Evolutionary conservation across 2,329 filamentous ascomycete species (phyloP).

Genomic region (Fusarium cyanostomum): DNA sequence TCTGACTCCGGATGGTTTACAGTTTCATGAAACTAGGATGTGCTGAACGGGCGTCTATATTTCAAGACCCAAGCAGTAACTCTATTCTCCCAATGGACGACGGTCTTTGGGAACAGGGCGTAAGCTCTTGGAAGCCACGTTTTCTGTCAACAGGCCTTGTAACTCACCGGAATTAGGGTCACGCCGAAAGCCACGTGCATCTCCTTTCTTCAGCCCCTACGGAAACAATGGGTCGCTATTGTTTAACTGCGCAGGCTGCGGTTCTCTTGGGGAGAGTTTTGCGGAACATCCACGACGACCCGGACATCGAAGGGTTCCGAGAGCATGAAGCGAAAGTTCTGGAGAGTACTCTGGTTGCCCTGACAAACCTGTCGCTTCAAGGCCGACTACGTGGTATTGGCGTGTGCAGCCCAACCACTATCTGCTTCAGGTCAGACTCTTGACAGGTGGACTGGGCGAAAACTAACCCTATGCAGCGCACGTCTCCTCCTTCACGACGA

Average conservation of each 20-base stretch:
- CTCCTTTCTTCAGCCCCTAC: not conserved
- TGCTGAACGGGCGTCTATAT: not conserved
- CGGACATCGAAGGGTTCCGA: not conserved
- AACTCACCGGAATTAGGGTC: not conserved
- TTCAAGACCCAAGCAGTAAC: not conserved
- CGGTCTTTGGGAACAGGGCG: not conserved
- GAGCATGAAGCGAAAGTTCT: not conserved
- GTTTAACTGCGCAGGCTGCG: not conserved
- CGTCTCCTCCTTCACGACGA: not conserved
- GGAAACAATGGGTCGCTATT: not conserved
- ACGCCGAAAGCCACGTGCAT: not conserved
- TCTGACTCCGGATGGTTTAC: not conserved
- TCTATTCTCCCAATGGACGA: not conserved
- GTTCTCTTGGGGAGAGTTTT: not conserved
- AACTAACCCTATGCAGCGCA: not conserved
- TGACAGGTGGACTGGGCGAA: too few relatives aligned
- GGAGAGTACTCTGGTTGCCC: not conserved
- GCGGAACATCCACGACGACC: not conserved
- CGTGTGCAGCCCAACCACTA: not conserved
- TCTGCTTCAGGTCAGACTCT: not conserved
- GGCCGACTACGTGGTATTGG: not conserved
- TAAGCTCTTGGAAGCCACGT: not conserved
- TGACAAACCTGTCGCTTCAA: not conserved
- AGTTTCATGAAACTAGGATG: not conserved
- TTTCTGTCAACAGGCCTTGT: too few relatives aligned